Evolutionary conservation across 2,329 filamentous ascomycete species (phyloP).

Genomic region (Bipolaris bicolor): DNA sequence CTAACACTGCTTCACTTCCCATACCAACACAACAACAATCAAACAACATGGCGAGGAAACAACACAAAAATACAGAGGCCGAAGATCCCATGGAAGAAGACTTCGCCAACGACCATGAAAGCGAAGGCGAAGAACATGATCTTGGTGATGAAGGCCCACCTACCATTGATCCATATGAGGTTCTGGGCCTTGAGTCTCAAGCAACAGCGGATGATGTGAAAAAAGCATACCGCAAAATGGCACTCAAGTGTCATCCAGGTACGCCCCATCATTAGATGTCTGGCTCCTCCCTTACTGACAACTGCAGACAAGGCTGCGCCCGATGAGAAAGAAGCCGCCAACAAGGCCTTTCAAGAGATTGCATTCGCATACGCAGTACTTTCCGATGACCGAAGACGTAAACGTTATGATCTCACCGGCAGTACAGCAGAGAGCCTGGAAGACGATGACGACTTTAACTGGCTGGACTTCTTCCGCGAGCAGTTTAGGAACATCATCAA

Average conservation of each 20-base stretch:
- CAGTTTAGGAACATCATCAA: slow-evolving; percentile 82
- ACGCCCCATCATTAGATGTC: slow-evolving; percentile 25
- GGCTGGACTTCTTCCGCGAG: slow-evolving; percentile 85
- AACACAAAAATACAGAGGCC: slow-evolving; percentile 8
- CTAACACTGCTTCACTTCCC: slow-evolving; percentile 10
- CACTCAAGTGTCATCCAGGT: slow-evolving; percentile 80
- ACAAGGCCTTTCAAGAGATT: slow-evolving; percentile 84
- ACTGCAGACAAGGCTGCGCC: slow-evolving; percentile 74
- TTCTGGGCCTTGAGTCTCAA: slow-evolving; percentile 72
- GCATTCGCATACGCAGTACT: slow-evolving; percentile 95
- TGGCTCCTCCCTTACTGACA: slow-evolving; percentile 26
- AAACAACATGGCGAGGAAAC: slow-evolving; percentile 14
- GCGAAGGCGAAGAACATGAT: slow-evolving; percentile 25
- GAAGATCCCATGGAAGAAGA: slow-evolving; percentile 19
- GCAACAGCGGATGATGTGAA: slow-evolving; percentile 84
- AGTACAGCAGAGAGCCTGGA: slow-evolving; percentile 82
- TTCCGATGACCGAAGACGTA: slow-evolving; percentile 78
- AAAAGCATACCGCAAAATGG: slow-evolving; percentile 87
- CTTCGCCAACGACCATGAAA: slow-evolving; percentile 56
- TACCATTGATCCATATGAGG: slow-evolving; percentile 76
- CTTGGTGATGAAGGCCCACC: slow-evolving; percentile 59
- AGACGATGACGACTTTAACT: slow-evolving; percentile 79
- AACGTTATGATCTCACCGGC: slow-evolving; percentile 87
- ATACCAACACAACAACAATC: slow-evolving; percentile 9
- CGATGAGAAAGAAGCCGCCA: slow-evolving; percentile 72